Base-by-base conservation (phyloP, 2,329 filamentous ascomycete species). In the Cercospora canescens region DNA sequence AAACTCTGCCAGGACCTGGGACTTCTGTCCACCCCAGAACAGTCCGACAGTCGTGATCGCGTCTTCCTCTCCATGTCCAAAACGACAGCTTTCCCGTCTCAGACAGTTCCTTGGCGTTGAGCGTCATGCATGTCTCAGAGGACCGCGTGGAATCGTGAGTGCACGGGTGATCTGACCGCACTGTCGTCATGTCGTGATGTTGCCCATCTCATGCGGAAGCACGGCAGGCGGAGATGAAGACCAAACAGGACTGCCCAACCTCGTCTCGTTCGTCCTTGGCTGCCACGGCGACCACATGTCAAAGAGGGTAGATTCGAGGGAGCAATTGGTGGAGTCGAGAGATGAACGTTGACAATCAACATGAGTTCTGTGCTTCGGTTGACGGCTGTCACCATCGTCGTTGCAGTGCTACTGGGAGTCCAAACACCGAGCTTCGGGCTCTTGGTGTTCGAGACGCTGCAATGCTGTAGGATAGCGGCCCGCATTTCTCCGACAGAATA, bases 191-290 rank as follows among this genome's bases (percentile, higher is more conserved):
- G 24, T 50, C 45, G 21, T 26, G 18, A 41, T 54, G 34, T n/a
- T n/a, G n/a, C n/a, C n/a, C n/a, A n/a, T n/a, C 34, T 41, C 9
- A 37, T 26, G 60, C 64, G 64, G 48, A 50, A 55, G 56, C 57
- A 39, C 34, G 41, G 64, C 60, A 55, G 50, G 37, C 55, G 60
- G 64, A 66, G 37, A 66, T 63, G 60, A 63, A 62, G 48, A 28
- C 26, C 57, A 60, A 55, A 55, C 37, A 50, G 57, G 63, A 67
- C 21, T 16, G 34, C 21, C 37, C 45, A 41, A 34, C 41, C 34
- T 54, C 54, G 32, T 61, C 34, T 57, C 41, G 48, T 65, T 48
- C 57, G 45, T 48, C 6, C 28, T 7, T 32, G 2, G 50, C 50
- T 54, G 50, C 26, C 50, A 54, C n/a, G n/a, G 28, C 50, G 28